Conservation (phyloP, 73 alveolate species). For the Tetrahymena elliotti region DNA sequence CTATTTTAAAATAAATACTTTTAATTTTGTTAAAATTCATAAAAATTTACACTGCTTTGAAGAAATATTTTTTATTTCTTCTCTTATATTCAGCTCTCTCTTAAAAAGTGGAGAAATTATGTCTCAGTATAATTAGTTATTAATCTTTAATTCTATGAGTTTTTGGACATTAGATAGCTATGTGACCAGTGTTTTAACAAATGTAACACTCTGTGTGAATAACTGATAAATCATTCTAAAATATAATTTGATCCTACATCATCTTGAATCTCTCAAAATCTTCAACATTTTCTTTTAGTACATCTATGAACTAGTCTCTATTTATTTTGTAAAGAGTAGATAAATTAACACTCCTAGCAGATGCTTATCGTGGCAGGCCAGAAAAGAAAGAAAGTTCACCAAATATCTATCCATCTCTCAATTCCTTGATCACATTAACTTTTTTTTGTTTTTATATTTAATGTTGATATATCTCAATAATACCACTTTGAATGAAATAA, state of each 20-base stretch:
- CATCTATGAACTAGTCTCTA: background rate
- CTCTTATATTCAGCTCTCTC: background rate
- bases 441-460: background rate
- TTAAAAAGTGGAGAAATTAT: background rate
- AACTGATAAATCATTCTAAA: background rate
- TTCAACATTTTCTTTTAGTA: background rate
- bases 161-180: background rate
- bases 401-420: conserved; percentile 1
- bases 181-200: background rate
- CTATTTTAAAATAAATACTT: background rate
- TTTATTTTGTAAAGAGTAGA: background rate
- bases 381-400: conserved; percentile 21
- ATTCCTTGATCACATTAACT: background rate
- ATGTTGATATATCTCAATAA: background rate
- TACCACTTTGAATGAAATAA: background rate
- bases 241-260: background rate
- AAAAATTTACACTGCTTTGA: background rate
- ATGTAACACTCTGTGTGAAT: background rate
- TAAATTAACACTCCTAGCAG: conserved; percentile 5
- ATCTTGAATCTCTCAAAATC: background rate
- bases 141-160: background rate
- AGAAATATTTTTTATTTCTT: background rate
- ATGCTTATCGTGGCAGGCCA: conserved; percentile 14
- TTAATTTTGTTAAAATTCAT: too few relatives aligned
- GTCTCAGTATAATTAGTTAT: background rate